These are phyloP conservation scores for Pestalotiopsis sp. DNA, from an alignment of 2,329 filamentous ascomycete genomes.

Conservation along the genomic window DNA sequence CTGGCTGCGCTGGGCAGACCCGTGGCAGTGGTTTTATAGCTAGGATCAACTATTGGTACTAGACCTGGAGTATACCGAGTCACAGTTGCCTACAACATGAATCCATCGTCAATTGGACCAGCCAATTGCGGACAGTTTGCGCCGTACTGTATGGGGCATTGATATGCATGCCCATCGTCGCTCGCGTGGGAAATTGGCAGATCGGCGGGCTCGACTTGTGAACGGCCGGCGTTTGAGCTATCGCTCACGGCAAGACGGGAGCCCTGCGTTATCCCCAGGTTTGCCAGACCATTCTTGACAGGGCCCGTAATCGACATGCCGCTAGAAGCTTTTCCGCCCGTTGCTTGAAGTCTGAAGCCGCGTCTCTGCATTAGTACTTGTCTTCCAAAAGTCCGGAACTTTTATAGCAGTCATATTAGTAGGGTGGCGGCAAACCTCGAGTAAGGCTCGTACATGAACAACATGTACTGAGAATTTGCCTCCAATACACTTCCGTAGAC, in stretches of 20 bases:
- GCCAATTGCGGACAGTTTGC: slow-evolving; percentile 11
- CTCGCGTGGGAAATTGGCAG: slow-evolving; percentile 8
- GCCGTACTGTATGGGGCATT: slow-evolving; percentile 17
- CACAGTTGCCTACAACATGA: slow-evolving; percentile 1
- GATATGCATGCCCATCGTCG: neutral
- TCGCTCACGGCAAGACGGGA: slow-evolving; percentile 6
- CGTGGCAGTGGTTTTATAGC: slow-evolving; percentile 38
- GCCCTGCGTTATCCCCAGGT: neutral
- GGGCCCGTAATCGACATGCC: neutral
- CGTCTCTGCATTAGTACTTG: slow-evolving; percentile 16
- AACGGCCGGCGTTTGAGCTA: neutral
- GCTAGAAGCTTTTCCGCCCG: neutral
- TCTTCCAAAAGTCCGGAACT: neutral
- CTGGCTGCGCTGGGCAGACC: slow-evolving; percentile 31
- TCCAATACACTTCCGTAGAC: neutral
- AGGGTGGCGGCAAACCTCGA: neutral
- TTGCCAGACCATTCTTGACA: slow-evolving; percentile 4
- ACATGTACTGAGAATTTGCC: neutral
- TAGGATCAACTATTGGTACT: slow-evolving; percentile 18
- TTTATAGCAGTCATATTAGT: neutral
- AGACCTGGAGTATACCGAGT: slow-evolving; percentile 2
- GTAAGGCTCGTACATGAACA: neutral
- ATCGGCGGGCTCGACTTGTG: neutral
- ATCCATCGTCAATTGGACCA: neutral
- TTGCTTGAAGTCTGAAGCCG: slow-evolving; percentile 4